A percentile compares a stretch with the other conserved stretches of the same genome.
Conservation (phyloP, 2,329 filamentous ascomycete genomes). For the Neonectria sp. region DNA sequence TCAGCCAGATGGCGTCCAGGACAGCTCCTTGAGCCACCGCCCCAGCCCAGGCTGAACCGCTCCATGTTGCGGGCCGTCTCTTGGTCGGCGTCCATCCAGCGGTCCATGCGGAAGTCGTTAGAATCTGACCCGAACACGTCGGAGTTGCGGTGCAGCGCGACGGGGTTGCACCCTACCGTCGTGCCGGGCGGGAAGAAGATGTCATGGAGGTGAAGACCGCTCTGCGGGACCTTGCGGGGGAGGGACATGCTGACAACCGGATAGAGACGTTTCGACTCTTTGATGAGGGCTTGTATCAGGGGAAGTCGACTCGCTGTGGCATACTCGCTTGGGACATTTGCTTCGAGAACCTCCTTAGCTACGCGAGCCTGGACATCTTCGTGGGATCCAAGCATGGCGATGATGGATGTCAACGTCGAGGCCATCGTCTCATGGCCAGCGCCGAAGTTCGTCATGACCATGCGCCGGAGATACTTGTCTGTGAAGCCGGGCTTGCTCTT, state of each 20-base stretch:
- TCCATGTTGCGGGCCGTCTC: conserved; percentile 59
- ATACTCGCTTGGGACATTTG: conserved; percentile 39
- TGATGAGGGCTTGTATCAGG: conserved; percentile 63
- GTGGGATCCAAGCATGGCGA: conserved; percentile 63
- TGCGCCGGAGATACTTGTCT: conserved; percentile 63
- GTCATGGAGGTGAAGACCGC: conserved; percentile 57
- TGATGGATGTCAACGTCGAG: conserved; percentile 64
- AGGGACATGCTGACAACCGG: conserved; percentile 69
- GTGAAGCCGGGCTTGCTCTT: conserved; percentile 61
- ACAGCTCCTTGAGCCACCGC: conserved; percentile 65
- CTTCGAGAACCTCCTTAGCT: conserved; percentile 50
- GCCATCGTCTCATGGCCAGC: conserved; percentile 70
- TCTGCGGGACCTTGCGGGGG: conserved; percentile 60
- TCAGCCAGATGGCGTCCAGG: conserved; percentile 67
- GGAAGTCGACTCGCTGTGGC: conserved; percentile 43
- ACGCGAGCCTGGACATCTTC: conserved; percentile 51
- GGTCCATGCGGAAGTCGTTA: conserved; percentile 59
- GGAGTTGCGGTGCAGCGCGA: conserved; percentile 64
- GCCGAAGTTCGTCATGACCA: conserved; percentile 70
- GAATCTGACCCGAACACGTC: conserved; percentile 65
- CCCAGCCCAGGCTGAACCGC: conserved; percentile 65
- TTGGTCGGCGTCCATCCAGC: conserved; percentile 60
- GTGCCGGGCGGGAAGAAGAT: conserved; percentile 60
- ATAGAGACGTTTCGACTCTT: conserved; percentile 65
- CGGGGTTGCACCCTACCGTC: conserved; percentile 66